Conservation (phyloP, 768 basidiomycete genomes). For the Boletus rubroflammeus region DNA sequence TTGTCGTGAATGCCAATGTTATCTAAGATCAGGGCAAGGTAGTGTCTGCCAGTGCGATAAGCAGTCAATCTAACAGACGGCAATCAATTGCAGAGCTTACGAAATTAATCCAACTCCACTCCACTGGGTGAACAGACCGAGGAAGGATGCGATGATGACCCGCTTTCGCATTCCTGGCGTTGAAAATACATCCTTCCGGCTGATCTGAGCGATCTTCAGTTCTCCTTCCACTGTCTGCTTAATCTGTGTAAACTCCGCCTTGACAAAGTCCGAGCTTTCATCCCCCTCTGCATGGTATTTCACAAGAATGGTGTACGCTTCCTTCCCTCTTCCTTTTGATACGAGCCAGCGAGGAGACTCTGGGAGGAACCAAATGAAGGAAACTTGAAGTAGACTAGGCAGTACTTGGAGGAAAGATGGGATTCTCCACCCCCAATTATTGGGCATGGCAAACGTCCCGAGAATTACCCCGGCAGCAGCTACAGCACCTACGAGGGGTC, state of each 20-base stretch:
- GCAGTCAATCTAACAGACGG: not conserved
- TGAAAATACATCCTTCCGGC: not conserved
- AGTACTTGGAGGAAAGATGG: slow-evolving; percentile 55
- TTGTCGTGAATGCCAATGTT: slow-evolving; percentile 21
- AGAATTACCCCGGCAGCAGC: slow-evolving; percentile 52
- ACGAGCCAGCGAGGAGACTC: slow-evolving; percentile 68
- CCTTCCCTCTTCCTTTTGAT: slow-evolving; percentile 48
- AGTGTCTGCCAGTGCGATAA: slow-evolving; percentile 4
- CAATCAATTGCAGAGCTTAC: not conserved
- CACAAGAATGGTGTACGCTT: slow-evolving; percentile 45
- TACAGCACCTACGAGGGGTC: slow-evolving; percentile 13
- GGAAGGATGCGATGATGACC: slow-evolving; percentile 5
- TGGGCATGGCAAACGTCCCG: slow-evolving; percentile 57
- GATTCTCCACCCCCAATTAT: slow-evolving; percentile 67
- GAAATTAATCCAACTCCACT: slow-evolving; percentile 10
- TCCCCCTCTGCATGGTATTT: slow-evolving; percentile 65
- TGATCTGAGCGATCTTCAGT: not conserved
- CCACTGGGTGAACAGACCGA: slow-evolving; percentile 16
- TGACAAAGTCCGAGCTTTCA: slow-evolving; percentile 46
- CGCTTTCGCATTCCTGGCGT: slow-evolving; percentile 17
- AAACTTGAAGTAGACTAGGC: slow-evolving; percentile 51
- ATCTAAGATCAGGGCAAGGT: slow-evolving; percentile 13
- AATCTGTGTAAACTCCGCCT: slow-evolving; percentile 56
- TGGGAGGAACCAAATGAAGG: slow-evolving; percentile 55
- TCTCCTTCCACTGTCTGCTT: slow-evolving; percentile 45